Conservation (phyloP, 2,329 filamentous ascomycete species). For the Plectosphaerella sp. region DNA sequence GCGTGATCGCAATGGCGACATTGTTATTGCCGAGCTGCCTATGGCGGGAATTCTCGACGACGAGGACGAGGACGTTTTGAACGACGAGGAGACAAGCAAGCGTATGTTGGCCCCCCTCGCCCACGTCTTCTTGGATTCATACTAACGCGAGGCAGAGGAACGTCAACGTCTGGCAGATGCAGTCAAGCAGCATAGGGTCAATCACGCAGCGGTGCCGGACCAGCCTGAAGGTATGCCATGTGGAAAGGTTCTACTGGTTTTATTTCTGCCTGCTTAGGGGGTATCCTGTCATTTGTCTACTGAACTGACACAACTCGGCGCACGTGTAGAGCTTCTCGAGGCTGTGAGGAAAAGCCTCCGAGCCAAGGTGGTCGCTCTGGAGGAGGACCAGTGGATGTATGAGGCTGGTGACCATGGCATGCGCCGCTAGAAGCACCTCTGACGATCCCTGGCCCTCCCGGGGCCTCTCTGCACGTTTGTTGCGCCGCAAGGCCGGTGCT, state of each 20-base stretch:
- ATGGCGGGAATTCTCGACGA: conserved; percentile 48
- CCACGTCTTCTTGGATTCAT: neutral
- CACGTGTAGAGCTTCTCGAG: conserved; percentile 60
- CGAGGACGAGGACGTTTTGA: conserved; percentile 48
- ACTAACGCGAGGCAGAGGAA: conserved; percentile 39
- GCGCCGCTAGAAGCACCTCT: conserved; percentile 1
- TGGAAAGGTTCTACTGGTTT: neutral
- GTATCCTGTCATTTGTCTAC: conserved; percentile 1
- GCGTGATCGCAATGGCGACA: conserved; percentile 58
- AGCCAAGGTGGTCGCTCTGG: conserved; percentile 66
- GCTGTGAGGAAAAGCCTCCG: conserved; percentile 65
- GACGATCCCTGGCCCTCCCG: neutral
- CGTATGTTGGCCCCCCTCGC: conserved; percentile 31
- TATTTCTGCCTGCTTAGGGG: neutral
- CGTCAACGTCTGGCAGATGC: conserved; percentile 56
- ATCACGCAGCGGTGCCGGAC: conserved; percentile 49
- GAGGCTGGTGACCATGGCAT: conserved; percentile 53
- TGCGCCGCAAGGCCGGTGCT: neutral
- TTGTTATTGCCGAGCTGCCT: conserved; percentile 55
- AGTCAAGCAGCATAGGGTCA: conserved; percentile 56
- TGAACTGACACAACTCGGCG: neutral
- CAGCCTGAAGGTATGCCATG: conserved; percentile 41
- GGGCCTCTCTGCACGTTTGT: neutral
- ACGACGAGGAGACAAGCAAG: conserved; percentile 54
- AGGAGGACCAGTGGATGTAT: conserved; percentile 91